Percentiles rank a stretch among this genome's conserved stretches.
These are phyloP conservation scores for Neofusicoccum umdonicola DNA, from an alignment of 2,329 filamentous ascomycete genomes.

Conservation along the genomic window DNA sequence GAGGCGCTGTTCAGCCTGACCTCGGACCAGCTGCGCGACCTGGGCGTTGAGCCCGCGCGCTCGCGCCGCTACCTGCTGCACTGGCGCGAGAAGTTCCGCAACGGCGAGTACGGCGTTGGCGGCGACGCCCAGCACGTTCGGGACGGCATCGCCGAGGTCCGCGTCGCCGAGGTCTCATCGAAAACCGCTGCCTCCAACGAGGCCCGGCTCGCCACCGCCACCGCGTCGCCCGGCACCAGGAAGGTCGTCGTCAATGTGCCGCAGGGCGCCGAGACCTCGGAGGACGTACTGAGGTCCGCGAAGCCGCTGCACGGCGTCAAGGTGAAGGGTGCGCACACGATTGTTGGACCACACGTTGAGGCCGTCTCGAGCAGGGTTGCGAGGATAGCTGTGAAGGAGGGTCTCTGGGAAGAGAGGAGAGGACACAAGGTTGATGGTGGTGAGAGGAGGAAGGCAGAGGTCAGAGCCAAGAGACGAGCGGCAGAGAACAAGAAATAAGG, in stretches of 20 bases:
- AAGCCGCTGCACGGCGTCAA: slow-evolving; percentile 53
- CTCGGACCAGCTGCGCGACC: slow-evolving; percentile 72
- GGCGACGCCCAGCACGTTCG: slow-evolving; percentile 77
- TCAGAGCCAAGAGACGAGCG: slow-evolving; percentile 80
- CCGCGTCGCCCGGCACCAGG: slow-evolving; percentile 53
- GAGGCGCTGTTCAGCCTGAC: slow-evolving; percentile 81
- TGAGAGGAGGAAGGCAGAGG: slow-evolving; percentile 82
- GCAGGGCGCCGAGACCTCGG: slow-evolving; percentile 36
- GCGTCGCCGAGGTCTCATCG: slow-evolving; percentile 55
- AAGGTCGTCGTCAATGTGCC: slow-evolving; percentile 61
- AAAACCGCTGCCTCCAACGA: neutral
- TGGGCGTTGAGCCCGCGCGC: slow-evolving; percentile 83
- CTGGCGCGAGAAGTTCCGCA: slow-evolving; percentile 82
- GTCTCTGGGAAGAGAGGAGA: slow-evolving; percentile 86
- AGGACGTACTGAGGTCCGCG: slow-evolving; percentile 13
- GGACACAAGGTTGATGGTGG: slow-evolving; percentile 95
- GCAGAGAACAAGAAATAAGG: slow-evolving; percentile 68
- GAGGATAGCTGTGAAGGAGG: slow-evolving; percentile 70
- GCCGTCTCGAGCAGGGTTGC: slow-evolving; percentile 66
- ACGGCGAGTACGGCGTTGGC: slow-evolving; percentile 74
- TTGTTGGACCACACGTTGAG: slow-evolving; percentile 72
- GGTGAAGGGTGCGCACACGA: slow-evolving; percentile 65
- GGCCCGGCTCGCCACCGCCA: slow-evolving; percentile 46
- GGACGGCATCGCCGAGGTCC: slow-evolving; percentile 57
- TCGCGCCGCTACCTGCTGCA: slow-evolving; percentile 78